phyloP scores from a whole-genome alignment of 1,284 basidiomycete species.

The Ceratobasidium sp. region DNA sequence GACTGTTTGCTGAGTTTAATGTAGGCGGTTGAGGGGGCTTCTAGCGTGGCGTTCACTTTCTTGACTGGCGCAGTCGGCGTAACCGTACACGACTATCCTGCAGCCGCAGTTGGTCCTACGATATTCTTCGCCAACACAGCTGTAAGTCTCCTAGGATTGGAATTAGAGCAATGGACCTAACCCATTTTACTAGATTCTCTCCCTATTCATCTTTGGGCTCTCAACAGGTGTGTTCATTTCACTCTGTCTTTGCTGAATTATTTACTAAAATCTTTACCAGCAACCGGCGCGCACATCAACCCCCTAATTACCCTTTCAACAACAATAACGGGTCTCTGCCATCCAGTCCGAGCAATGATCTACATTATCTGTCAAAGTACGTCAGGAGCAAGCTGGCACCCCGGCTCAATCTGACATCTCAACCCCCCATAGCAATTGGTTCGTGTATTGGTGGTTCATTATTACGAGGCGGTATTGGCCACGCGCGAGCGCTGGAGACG shows the following conservation, averaged over 20 bases:
- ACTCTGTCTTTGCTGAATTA: neutral
- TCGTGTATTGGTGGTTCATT: slow-evolving; percentile 43
- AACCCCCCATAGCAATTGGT: slow-evolving; percentile 21
- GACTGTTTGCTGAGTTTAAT: neutral
- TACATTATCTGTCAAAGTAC: slow-evolving; percentile 43
- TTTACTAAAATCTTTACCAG: slow-evolving; percentile 18
- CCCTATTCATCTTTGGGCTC: slow-evolving; percentile 44
- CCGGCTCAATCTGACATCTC: neutral
- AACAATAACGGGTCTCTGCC: slow-evolving; percentile 43
- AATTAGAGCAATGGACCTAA: neutral
- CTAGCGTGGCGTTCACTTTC: slow-evolving; percentile 42
- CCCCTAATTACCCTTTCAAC: slow-evolving; percentile 44
- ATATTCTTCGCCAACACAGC: slow-evolving; percentile 43
- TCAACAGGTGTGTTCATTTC: slow-evolving; percentile 39
- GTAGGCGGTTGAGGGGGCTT: slow-evolving; percentile 42
- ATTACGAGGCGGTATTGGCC: slow-evolving; percentile 42
- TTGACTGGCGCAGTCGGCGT: slow-evolving; percentile 44
- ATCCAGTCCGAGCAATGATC: slow-evolving; percentile 44
- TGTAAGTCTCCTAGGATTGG: neutral
- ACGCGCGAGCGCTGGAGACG: slow-evolving; percentile 40
- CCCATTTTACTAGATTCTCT: slow-evolving; percentile 26
- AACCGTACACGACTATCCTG: slow-evolving; percentile 41
- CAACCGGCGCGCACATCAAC: slow-evolving; percentile 45
- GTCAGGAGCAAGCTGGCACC: neutral
- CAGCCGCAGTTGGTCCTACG: slow-evolving; percentile 38